Base-by-base conservation (phyloP, 257 asterid species). In the Nicotiana tabacum region DNA sequence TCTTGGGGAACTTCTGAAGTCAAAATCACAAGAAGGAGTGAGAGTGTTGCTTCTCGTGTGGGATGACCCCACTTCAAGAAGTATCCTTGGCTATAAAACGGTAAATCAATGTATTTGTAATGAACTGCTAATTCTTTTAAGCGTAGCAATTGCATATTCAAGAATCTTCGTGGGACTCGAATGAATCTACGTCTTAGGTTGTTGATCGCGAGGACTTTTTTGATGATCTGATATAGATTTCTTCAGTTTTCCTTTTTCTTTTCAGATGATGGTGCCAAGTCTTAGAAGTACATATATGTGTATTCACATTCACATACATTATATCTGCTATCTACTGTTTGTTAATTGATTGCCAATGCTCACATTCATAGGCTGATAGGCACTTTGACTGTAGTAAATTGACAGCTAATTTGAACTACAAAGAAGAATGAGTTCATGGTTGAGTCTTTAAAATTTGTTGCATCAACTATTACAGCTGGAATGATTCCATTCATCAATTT, bases 21-120 rank as follows among this genome's bases (percentile, higher is more conserved):
- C 95, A 32, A 96, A 96, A 85, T 94, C 99, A 77, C 97, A 91
- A 86, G 99, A 96, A 92, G 99, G 99, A 82, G 99, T 96, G 82
- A 90, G 99, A 87, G 99, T 94, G 68, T 86, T 96, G 85, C 99
- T 96, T 84, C 97, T 96, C 53, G 83, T 94, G 33, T 96, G 99
- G 99, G 99, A 94, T 83, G 99, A 96, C 70, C 98, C 99, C 32
- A 94, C 98, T 0, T 96, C 99, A 64, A 96, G 97, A 89, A 96
- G 91, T 87, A 95, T 96, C 86, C 83, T 95, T 66, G 98, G 99
- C 48, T 95, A 95, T 91, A 93, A 90, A 89, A 93, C 92, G 21
- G 99, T 93, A 90, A 90, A 92, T 82, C 9, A 15, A 76, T 51
- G 62, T 51, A 6, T 76, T 27, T 51, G 6, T 51, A 27, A 74